Evolutionary conservation across 2,329 filamentous ascomycete genomes (phyloP).

Genomic region (Neonectria hederae): DNA sequence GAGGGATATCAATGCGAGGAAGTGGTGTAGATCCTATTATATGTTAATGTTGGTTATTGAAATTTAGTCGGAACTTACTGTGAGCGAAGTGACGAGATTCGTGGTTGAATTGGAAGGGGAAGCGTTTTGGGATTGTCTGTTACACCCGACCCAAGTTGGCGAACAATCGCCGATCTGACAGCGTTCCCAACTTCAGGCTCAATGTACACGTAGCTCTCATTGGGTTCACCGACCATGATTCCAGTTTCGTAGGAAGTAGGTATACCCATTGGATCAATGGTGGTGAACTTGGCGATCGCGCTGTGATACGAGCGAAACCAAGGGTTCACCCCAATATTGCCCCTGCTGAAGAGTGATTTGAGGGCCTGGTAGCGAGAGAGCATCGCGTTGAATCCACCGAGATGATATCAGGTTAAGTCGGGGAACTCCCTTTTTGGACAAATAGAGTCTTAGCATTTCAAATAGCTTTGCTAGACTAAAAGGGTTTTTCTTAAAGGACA

Average conservation of each 20-base stretch:
- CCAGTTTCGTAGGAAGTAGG: constrained; percentile 19
- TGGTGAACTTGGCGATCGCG: constrained; percentile 25
- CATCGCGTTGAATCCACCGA: neutral
- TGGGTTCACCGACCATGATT: constrained; percentile 26
- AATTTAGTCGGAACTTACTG: constrained; percentile 6
- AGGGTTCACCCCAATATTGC: neutral
- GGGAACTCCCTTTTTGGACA: neutral
- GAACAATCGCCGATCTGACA: constrained; percentile 20
- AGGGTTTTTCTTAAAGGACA: no score
- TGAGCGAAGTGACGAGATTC: constrained; percentile 15
- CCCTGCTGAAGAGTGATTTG: neutral
- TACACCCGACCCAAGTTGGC: neutral
- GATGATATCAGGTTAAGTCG: neutral
- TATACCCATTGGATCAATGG: constrained; percentile 17
- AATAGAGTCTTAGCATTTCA: no score
- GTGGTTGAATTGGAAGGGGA: constrained; percentile 20
- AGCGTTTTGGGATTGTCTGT: constrained; percentile 8
- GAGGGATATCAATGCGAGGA: constrained; percentile 28
- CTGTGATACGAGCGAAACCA: constrained; percentile 19
- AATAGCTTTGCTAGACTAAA: no score
- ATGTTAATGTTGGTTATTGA: neutral
- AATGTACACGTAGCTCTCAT: constrained; percentile 24
- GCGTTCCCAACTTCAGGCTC: constrained; percentile 29
- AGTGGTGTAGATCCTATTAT: constrained; percentile 13
- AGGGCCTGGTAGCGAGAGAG: neutral